Base-by-base conservation (phyloP, 2,329 filamentous ascomycete species). In the Eurotiales sp. region DNA sequence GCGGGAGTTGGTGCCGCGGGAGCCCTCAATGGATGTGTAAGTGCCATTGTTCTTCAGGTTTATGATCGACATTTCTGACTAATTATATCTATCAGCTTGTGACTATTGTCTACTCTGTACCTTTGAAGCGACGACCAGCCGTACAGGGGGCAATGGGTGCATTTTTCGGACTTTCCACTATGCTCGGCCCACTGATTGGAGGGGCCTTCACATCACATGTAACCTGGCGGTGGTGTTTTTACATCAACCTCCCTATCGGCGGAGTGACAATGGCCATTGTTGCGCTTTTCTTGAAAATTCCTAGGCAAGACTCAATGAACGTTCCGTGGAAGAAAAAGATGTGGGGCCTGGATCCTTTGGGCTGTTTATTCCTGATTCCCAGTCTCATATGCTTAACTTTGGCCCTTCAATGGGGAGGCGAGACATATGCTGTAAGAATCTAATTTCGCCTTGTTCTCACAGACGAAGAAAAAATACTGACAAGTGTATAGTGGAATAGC, bases 111-210 rank as follows among this genome's bases (percentile, higher is more conserved):
- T 15, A 45, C 19, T 22, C 30, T 4, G 30, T 46, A 37, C 48
- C 48, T 7, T 19, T 51, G n/a, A 14, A 58, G 58, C 67, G 75
- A 29, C 76, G 82, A 39, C 78, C 81, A 17, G 75, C 80, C 49
- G 85, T 82, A 61, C 83, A 82, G 60, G 83, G 80, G 34, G 71
- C 85, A 48, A 79, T 85, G 53, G 82, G 81, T 25, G 74, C 77
- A n/a, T 77, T 82, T 0, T 85, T 81, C 81, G 80, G 81, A 19
- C 65, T 85, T 42, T 82, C 83, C 11, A 76, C 76, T 23, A 76
- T 77, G 14, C 62, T 83, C 19, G 83, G 83, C 0, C 83, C 82
- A 0, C 71, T 84, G 10, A 67, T 85, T 14, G 79, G 82, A 41
- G 82, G 83, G 27, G 72, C 76, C 1, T 82, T 85, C 55, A 82